Evolutionary conservation across 2,329 filamentous ascomycete genomes (phyloP), one percentile per base, ranked within the genome.

Genomic region (Aspergillus versicolor): DNA sequence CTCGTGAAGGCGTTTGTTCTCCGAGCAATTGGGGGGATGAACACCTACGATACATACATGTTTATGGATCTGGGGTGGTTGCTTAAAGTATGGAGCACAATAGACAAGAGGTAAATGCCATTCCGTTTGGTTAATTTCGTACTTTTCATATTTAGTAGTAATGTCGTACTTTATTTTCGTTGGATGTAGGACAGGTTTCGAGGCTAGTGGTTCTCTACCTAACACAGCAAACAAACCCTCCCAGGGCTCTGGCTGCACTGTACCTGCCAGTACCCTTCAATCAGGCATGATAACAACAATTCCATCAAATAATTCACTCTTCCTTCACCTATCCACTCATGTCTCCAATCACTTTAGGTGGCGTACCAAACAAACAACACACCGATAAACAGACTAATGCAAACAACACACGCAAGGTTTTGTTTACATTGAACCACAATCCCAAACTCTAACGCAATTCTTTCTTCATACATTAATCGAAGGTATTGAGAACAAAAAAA

Each of bases 101-200:
- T 70, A 71, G 68, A 71, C 68, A 59, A 68, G 68, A 70, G 66
- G 67, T 68, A 66, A 69, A 71, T 70, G 61, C 65, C 68, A 67
- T 67, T 66, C 56, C 61, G 62, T 63, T 58, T 56, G 50, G 55
- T 57, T 57, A 53, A 55, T 15, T 40, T 19, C 32, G 17, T 27
- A 19, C n/a, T n/a, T 44, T 37, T 19, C n/a, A 15, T 30, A 30
- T 11, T 9, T 30, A 11, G 27, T 30, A 30, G 27, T 30, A 30
- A 30, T 9, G 27, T 30, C 15, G 8, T 22, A 15, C 34, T 37
- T 37, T 15, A 4, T 37, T n/a, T 38, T 3, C 7, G 30, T 17
- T 50, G 43, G 12, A 13, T 27, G 38, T 43, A 32, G 22, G 34
- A 55, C 38, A 11, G 24, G 17, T 6, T 13, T 24, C 7, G 15